Evolutionary conservation across 192 early-diverging fungal genomes (phyloP).

Genomic region (Backusella mclennaniae): DNA sequence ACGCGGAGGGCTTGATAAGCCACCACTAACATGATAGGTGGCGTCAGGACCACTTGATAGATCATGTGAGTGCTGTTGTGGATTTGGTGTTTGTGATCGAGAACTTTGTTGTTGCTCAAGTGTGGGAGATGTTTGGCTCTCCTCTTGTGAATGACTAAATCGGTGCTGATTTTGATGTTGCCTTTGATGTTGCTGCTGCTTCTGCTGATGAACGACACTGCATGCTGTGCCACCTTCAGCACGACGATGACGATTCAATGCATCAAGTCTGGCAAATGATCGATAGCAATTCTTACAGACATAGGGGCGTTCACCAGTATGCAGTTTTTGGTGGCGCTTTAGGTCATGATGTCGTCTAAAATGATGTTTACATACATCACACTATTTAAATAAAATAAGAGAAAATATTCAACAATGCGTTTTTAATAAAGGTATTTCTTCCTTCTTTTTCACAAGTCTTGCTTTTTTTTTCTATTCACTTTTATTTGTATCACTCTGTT

Average conservation of each 20-base stretch:
- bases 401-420: not conserved
- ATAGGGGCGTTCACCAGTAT: slow-evolving; percentile 76
- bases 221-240: slow-evolving; percentile 40
- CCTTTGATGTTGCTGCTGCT: not conserved
- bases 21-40: not conserved
- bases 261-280: slow-evolving; percentile 80
- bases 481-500: slow-evolving; percentile 9
- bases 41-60: not conserved
- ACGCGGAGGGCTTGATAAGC: not conserved
- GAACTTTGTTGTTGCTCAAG: not conserved
- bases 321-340: slow-evolving; percentile 81
- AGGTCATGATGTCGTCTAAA: slow-evolving; percentile 82
- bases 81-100: slow-evolving; percentile 5
- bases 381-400: slow-evolving; percentile 21
- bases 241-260: slow-evolving; percentile 72
- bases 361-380: slow-evolving; percentile 30
- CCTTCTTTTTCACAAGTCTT: not conserved
- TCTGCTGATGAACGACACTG: slow-evolving; percentile 18
- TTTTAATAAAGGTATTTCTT: not conserved
- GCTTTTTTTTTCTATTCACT: not conserved
- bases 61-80: slow-evolving; percentile 1
- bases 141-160: not conserved
- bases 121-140: not conserved
- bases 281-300: slow-evolving; percentile 74
- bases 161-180: not conserved